Evolutionary conservation across 2,329 filamentous ascomycete species (phyloP), one percentile per base, ranked within the genome.

Genomic region (Teratosphaeria pseudoeucalypti): DNA sequence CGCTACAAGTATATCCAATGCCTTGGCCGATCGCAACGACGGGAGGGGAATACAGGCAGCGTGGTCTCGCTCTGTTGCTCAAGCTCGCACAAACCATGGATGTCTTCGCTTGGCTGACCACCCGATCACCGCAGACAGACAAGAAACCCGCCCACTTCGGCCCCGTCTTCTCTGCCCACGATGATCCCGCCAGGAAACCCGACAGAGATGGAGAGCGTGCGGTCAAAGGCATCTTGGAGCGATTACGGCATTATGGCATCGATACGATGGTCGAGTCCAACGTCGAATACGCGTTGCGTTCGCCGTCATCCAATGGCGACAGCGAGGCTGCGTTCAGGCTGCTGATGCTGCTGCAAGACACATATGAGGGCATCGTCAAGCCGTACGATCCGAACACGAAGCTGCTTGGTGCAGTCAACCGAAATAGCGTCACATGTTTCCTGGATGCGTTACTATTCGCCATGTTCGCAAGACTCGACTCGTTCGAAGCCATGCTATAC

Each of bases 401-500:
- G 59, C 85, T 97, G 77, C 77, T 90, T 4, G 94, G 94, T 6
- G 92, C 94, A 12, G 87, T 90, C 67, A 99, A 99, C 70, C 82
- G 91, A 55, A 82, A 87, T 53, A 84, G 83, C 55, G 90, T 96
- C 39, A 97, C 92, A n/a, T 99, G 94, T 76, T 97, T 95, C 72
- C 79, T 97, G 16, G 94, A 97, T 72, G 83, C 92, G 0, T 77
- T 97, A 26, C 81, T 99, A 1, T 97, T 96, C 72, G 88, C 92
- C 72, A 96, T 99, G 90, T 97, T 97, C 72, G 88, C 89, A 19
- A 86, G 89, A 61, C 80, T 96, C 43, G 87, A 90, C 65, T 92
- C 88, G 64, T 99, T 96, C 72, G 92, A 97, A 73, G 90, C 88
- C 55, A 95, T 97, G 80, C 79, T 96, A 37, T 92, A 89, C 72